These are phyloP conservation scores for Pestalotiopsis sp. DNA, from an alignment of 2,329 filamentous ascomycete genomes.

Conservation along the genomic window DNA sequence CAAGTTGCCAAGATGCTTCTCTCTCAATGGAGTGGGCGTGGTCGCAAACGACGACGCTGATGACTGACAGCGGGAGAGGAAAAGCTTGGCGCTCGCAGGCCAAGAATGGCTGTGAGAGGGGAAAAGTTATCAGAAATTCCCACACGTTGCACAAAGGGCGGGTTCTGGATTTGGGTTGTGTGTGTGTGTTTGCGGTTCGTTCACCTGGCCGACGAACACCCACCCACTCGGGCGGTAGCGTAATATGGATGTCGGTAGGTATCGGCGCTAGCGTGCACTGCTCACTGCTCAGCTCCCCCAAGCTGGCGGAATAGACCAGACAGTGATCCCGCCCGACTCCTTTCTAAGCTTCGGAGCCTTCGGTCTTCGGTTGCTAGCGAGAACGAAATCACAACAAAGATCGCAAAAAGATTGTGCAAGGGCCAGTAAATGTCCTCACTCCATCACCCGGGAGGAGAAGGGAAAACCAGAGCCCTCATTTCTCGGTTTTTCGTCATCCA, in stretches of 20 bases:
- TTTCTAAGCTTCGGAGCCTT: background rate
- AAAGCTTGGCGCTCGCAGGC: slow-evolving; percentile 6
- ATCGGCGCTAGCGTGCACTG: background rate
- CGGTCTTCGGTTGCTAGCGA: background rate
- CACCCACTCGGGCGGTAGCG: too few species aligned
- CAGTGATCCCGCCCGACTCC: slow-evolving; percentile 4
- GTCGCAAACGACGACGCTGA: background rate
- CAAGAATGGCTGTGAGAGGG: slow-evolving; percentile 9
- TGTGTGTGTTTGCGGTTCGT: too few species aligned
- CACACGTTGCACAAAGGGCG: background rate
- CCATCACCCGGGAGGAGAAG: background rate
- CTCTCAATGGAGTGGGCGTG: background rate
- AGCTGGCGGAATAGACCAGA: slow-evolving; percentile 1
- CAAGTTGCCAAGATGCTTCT: background rate
- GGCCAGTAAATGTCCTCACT: background rate
- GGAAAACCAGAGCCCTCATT: background rate
- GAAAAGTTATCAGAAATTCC: background rate
- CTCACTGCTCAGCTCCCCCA: background rate
- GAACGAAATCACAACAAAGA: background rate
- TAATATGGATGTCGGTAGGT: too few species aligned
- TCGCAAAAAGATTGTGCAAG: background rate
- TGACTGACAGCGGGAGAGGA: background rate
- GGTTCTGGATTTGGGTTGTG: background rate
- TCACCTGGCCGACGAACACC: too few species aligned
- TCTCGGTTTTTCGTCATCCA: slow-evolving; percentile 1